A percentile compares a stretch with the other conserved stretches of the same genome.
These are phyloP conservation scores for Neurospora crassa DNA, from an alignment of 2,329 filamentous ascomycete species.

Conservation along the genomic window DNA sequence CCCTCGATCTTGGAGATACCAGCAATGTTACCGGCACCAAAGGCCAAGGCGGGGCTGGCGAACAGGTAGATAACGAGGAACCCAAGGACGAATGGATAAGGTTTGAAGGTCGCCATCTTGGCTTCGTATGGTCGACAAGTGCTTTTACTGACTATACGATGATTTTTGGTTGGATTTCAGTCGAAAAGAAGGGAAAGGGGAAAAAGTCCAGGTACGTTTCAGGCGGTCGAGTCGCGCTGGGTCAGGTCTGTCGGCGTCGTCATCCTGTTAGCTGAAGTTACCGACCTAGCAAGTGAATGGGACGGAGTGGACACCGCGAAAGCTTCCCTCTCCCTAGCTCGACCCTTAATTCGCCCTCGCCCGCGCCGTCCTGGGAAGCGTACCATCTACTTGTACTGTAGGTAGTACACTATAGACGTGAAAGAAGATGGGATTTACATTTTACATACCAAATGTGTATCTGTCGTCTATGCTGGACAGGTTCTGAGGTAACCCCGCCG, in stretches of 20 bases:
- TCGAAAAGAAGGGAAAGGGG: not conserved
- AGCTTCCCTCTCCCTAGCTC: not conserved
- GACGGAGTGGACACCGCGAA: not conserved
- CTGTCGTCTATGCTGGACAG: not conserved
- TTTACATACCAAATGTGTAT: not conserved
- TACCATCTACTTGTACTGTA: not conserved
- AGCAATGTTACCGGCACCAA: slow-evolving; percentile 84
- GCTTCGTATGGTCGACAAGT: slow-evolving; percentile 5
- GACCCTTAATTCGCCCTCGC: not conserved
- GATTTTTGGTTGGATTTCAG: not conserved
- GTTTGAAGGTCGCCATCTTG: slow-evolving; percentile 40
- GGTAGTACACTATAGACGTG: not conserved
- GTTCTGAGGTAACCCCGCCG: not conserved
- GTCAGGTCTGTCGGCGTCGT: not conserved
- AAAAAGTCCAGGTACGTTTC: not conserved
- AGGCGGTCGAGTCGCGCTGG: not conserved
- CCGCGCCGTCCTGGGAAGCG: not conserved
- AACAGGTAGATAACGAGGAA: slow-evolving; percentile 56
- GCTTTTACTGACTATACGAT: not conserved
- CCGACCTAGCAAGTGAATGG: not conserved
- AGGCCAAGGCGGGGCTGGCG: slow-evolving; percentile 61
- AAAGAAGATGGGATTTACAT: not conserved
- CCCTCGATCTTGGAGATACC: slow-evolving; percentile 72
- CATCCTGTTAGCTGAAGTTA: not conserved
- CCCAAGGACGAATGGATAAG: slow-evolving; percentile 42